Base-by-base conservation (phyloP, 108 stramenopile genomes). In the Aurantiochytrium sp. region DNA sequence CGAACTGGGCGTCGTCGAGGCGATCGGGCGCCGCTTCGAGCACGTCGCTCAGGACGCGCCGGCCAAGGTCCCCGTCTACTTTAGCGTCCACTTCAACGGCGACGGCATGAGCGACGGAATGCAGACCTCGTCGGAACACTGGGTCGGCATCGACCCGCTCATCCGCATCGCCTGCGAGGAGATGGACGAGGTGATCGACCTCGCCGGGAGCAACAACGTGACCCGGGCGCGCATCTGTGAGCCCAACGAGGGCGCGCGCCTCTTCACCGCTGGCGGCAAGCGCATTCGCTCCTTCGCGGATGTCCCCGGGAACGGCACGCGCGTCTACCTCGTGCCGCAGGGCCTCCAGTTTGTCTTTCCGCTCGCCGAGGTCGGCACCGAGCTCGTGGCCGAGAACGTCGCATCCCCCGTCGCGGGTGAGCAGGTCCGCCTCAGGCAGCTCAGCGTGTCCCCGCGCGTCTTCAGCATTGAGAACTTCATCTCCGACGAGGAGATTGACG, bases 61-160 rank as follows among this genome's bases (percentile, higher is more conserved):
- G n/a, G 12, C 27, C 6, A 32, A 68, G 31, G 6, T 31, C 31
- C 68, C 68, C 31, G 68, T 68, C 0, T 15, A 24, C 36, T 81
- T 81, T 48, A 81, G 19, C n/a, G 73, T 81, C 2, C 45, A 81
- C 73, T 81, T 48, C 24, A 81, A 81, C 30, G 73, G 73, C 39
- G 73, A 81, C 45, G 73, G 42, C 6, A 12, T 48, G 10, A 81
- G 73, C 45, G 73, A 41, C 10, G 73, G 73, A 6, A 37, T 81
- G 3, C 19, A 12, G 2, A 27, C 36, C 15, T 27, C 73, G 6
- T 48, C 42, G 10, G 45, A 6, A 12, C 19, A 81, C n/a, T 81
- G 39, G 36, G 21, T 24, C 36, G 45, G 45, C 45, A 12, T 81
- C 19, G 73, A 81, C 45, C 21, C 39, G 4, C 39, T 81, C 19